Conservation (phyloP, 306 rosid genomes). For the Corylus avellana region DNA sequence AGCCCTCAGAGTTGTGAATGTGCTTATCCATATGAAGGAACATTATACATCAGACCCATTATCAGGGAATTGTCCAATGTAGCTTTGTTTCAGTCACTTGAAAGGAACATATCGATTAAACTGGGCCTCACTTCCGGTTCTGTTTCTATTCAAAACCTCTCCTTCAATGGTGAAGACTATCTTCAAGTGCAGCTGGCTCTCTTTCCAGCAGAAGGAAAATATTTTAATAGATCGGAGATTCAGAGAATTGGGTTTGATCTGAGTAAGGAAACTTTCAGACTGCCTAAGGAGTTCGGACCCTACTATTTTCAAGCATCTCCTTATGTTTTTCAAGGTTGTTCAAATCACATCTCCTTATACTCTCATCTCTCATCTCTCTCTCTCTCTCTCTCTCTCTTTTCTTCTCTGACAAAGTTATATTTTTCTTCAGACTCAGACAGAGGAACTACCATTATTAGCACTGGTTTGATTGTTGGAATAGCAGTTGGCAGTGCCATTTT, state of each 20-base stretch:
- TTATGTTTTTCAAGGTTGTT: constrained; percentile 66
- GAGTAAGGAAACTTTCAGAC: constrained; percentile 85
- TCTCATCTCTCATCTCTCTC: background rate
- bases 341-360: background rate
- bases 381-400: background rate
- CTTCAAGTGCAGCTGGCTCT: constrained; percentile 78
- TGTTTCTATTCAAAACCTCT: constrained; percentile 69
- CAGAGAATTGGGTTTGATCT: constrained; percentile 77
- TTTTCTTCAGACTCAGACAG: constrained; percentile 42
- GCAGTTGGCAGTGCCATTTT: constrained; percentile 56
- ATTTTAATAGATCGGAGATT: constrained; percentile 73
- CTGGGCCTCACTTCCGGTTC: constrained; percentile 78
- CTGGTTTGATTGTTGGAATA: constrained; percentile 52
- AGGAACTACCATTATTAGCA: constrained; percentile 45
- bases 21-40: constrained; percentile 82
- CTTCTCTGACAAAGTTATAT: constrained; percentile 25
- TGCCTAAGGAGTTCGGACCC: constrained; percentile 81
- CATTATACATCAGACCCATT: constrained; percentile 67
- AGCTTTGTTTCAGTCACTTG: constrained; percentile 60
- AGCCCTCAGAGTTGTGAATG: constrained; percentile 94
- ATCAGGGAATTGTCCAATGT: constrained; percentile 68
- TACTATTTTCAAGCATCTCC: constrained; percentile 69
- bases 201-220: constrained; percentile 65
- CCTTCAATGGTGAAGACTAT: constrained; percentile 75
- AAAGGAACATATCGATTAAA: constrained; percentile 65